Conservation (phyloP, 352 stramenopile genomes). For the Globisporangium emineosum region DNA sequence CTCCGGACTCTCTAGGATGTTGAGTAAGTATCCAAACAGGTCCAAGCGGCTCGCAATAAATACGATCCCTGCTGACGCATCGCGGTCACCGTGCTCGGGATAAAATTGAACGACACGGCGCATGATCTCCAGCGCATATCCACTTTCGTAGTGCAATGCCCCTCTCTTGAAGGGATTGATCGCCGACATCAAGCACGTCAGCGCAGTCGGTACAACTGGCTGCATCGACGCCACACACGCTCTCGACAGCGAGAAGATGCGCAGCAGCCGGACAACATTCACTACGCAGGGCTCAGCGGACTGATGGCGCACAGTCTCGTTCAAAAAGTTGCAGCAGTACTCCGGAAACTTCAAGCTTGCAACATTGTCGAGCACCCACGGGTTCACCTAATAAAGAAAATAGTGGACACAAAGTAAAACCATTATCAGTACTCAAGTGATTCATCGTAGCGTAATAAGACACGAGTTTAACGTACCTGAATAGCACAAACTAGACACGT, state of each 20-base stretch:
- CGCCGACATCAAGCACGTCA: slow-evolving; percentile 55
- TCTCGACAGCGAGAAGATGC: slow-evolving; percentile 57
- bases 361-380: slow-evolving; percentile 51
- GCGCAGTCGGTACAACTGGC: slow-evolving; percentile 43
- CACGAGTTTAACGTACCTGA: slow-evolving; percentile 35
- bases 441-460: neutral
- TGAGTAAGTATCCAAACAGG: slow-evolving; percentile 69
- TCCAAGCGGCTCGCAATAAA: slow-evolving; percentile 64
- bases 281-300: slow-evolving; percentile 59
- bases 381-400: slow-evolving; percentile 44
- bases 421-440: neutral
- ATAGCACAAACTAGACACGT: slow-evolving; percentile 74
- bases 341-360: slow-evolving; percentile 57
- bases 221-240: slow-evolving; percentile 57
- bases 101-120: slow-evolving; percentile 66
- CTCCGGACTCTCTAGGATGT: slow-evolving; percentile 66
- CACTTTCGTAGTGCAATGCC: slow-evolving; percentile 60
- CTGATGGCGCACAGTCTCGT: slow-evolving; percentile 61
- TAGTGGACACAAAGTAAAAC: neutral
- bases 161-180: slow-evolving; percentile 48
- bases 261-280: slow-evolving; percentile 63
- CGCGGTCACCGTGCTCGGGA: slow-evolving; percentile 60
- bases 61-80: slow-evolving; percentile 64
- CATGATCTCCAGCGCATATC: slow-evolving; percentile 71
- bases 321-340: slow-evolving; percentile 65